Base-by-base conservation (phyloP, 345 rosid species). In the Salix brachista region DNA sequence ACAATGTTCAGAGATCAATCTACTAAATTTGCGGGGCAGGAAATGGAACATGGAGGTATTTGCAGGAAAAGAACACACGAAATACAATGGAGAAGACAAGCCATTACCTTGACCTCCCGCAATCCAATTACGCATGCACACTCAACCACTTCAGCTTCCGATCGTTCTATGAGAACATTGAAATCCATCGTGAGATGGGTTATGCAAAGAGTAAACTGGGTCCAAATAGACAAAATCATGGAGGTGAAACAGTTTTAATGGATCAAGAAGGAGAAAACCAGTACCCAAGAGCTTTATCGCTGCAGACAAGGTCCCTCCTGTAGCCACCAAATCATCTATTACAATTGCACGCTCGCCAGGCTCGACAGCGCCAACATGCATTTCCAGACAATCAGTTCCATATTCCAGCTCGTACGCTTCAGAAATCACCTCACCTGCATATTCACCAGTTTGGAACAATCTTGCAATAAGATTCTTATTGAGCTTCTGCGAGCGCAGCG, bases 301-400 rank as follows among this genome's bases (percentile, higher is more conserved):
- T 28, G 98, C 98, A 0, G 90, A 90, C 30, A 94, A 83, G 16
- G 97, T 92, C 48, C 98, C 97, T 0, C 98, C 97, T 0, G 98
- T 94, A 66, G 98, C 98, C 5, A 94, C 93, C 64, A 94, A 81
- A 86, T 94, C 97, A 72, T 94, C 96, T 6, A 94, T 87, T 52
- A 94, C 84, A 42, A 92, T 76, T 17, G 86, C 93, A 3, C 90
- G 93, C 80, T 94, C 96, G 30, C 88, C 86, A 0, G 90, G 75
- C 79, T 88, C 68, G 30, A 94, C 93, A 21, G 97, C 96, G 26
- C 86, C 97, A 8, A 90, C 86, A 54, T 94, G 96, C 93, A 94
- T 90, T 85, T 91, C 93, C 17, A 94, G 70, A 70, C 97, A 87
- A 81, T 94, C 98, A 17, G 90, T 85, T 61, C 98, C 98, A 68